These are phyloP conservation scores for Cantharellus anzutake DNA, from an alignment of 768 basidiomycete species.

Conservation along the genomic window DNA sequence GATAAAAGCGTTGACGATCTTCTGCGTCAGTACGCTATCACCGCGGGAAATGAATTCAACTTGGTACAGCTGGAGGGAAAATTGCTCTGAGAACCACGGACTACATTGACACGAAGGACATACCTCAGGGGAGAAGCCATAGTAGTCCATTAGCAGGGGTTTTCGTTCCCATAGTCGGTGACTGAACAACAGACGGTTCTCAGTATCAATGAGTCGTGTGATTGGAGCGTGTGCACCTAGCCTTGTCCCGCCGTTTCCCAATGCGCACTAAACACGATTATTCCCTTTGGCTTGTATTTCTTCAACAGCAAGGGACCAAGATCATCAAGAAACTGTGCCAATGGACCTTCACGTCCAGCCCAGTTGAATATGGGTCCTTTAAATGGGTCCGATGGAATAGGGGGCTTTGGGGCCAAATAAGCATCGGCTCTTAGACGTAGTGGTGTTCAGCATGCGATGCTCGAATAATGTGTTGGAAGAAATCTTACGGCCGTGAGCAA, in stretches of 20 bases:
- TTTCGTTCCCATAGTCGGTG: constrained; percentile 58
- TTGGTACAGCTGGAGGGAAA: constrained; percentile 27
- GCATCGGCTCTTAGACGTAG: constrained; percentile 19
- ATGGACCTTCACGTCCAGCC: constrained; percentile 32
- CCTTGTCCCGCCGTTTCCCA: constrained; percentile 49
- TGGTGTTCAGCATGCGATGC: not conserved
- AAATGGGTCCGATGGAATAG: not conserved
- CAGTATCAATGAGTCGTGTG: not conserved
- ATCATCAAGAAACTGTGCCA: constrained; percentile 38
- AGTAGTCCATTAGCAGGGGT: constrained; percentile 63
- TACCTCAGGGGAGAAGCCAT: constrained; percentile 31
- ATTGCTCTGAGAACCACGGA: not conserved
- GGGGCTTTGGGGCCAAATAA: constrained; percentile 21
- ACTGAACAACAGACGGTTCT: constrained; percentile 22
- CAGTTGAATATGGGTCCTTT: constrained; percentile 8
- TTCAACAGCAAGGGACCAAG: constrained; percentile 44
- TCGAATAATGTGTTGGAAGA: not conserved
- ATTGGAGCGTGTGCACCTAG: constrained; percentile 25
- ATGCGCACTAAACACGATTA: constrained; percentile 68
- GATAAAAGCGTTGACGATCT: constrained; percentile 40
- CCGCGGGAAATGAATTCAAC: constrained; percentile 52
- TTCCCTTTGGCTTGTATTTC: constrained; percentile 62
- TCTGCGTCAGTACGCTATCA: constrained; percentile 33
- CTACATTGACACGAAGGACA: constrained; percentile 9
- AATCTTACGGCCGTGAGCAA: constrained; percentile 38